Base-by-base conservation (phyloP, 306 rosid genomes). In the Inga oerstediana region DNA sequence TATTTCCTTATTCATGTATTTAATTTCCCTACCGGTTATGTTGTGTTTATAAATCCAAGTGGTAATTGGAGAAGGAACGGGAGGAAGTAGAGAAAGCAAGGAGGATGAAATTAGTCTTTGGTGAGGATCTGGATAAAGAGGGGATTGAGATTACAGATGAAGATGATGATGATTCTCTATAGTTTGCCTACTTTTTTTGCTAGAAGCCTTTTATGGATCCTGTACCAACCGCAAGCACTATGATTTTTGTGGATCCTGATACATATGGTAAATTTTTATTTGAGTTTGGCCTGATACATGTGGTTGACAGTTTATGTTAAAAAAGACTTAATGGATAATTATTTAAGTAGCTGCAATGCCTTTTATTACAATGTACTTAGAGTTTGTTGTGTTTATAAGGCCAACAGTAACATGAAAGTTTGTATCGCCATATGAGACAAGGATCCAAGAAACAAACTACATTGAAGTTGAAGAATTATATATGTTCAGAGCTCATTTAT, bases 21-120 rank as follows among this genome's bases (percentile, higher is more conserved):
- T 32, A 32, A 32, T 32, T 32, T 32, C 34, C 34, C 34, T 32
- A 2, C 1, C 2, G 34, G 34, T 32, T 32, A 32, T 32, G 34
- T 32, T 32, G 3, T 32, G 34, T 32, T 80, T 94, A 92, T 88
- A 92, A 94, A 83, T 82, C 97, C 70, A 94, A 97, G 35, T 94
- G 98, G 98, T 95, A 91, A 80, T 17, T 91, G 97, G 98, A 94
- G 79, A 91, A 88, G 90, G 98, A 94, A 75, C 92, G 98, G 98
- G 95, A 94, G 0, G 98, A 94, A 78, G 94, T 90, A 49, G 95
- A 92, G 93, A 94, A 94, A 86, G 84, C 83, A 32, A 89, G 98
- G 84, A 94, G 82, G 87, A 89, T 92, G 87, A 91, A 91, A 74
- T 72, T 91, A 59, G 95, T 97, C 79, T 77, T 89, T 30, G 84